Base-by-base conservation (phyloP, 2,329 filamentous ascomycete genomes). In the Endothia cerciana region DNA sequence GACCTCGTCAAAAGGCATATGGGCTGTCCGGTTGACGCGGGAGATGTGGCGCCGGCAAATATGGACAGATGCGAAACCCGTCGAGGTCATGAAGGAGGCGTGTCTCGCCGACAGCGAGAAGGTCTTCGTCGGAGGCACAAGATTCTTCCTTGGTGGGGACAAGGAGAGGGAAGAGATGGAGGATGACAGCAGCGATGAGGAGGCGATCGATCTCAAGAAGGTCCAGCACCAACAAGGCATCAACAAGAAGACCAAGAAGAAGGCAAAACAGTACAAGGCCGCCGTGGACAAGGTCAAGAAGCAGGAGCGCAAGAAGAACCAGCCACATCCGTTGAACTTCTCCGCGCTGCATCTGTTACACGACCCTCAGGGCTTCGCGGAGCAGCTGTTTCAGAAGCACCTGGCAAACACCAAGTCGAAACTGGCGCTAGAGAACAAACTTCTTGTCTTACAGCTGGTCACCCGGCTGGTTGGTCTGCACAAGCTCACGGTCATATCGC, bases 51-150 rank as follows among this genome's bases (percentile, higher is more conserved):
- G 94, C 79, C 87, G 94, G 57, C 94, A 97, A 72, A 89, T 98
- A 69, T 99, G 95, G 95, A 93, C 91, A 11, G 95, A 99, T 73
- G 87, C 93, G 1, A 95, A 94, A 76, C 89, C 94, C 0, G 95
- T 98, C n/a, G 93, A 97, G 73, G 92, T 98, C 70, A 98, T 99
- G 94, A 97, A 97, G 79, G 91, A 97, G 78, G 93, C 94, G 0
- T 89, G 90, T 63, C 80, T 99, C 65, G 89, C 92, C 3, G 91
- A 97, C 61, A 97, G 97, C 72, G 92, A 96, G 72, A 99, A 99
- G 80, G 93, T 98, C 3, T 87, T 95, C 33, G 83, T 91, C 6
- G 92, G 93, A 19, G 94, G 92, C 55, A 92, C 96, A 17, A 87
- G 93, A 30, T 99, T 98, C 82, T 99, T 99, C 81, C 84, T 99